A percentile compares a stretch with the other conserved stretches of the same genome.
phyloP scores from a whole-genome alignment of 768 basidiomycete genomes.

The Lactifluus hygrophoroides region DNA sequence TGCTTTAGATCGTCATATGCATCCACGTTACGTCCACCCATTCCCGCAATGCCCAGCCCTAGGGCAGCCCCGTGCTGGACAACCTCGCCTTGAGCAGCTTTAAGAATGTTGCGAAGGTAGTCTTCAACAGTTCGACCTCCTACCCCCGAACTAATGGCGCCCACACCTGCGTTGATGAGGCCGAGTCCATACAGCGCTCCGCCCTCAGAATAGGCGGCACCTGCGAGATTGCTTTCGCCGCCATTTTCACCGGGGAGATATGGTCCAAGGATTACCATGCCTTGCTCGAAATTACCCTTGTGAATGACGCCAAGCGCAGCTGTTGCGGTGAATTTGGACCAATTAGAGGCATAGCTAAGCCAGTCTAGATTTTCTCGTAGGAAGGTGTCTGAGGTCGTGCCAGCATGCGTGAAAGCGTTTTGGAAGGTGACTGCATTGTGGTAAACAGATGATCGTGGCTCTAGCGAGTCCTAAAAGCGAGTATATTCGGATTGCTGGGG shows the following conservation, averaged over 20 bases:
- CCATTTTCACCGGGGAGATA: constrained; percentile 76
- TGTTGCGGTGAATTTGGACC: constrained; percentile 98
- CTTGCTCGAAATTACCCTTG: constrained; percentile 92
- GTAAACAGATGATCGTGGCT: constrained; percentile 92
- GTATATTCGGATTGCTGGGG: constrained; percentile 45
- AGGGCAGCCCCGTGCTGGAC: constrained; percentile 97
- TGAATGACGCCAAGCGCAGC: constrained; percentile 96
- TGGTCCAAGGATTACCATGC: constrained; percentile 84
- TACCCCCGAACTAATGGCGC: constrained; percentile 26
- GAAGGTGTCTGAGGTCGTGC: constrained; percentile 91
- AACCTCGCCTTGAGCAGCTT: constrained; percentile 68
- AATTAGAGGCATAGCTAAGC: constrained; percentile 91
- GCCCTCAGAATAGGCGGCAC: constrained; percentile 87
- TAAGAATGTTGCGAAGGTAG: constrained; percentile 75
- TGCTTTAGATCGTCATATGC: constrained; percentile 89
- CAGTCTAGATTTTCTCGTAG: constrained; percentile 95
- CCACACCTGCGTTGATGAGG: constrained; percentile 88
- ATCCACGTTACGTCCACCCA: constrained; percentile 84
- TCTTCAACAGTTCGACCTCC: constrained; percentile 55
- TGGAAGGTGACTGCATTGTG: constrained; percentile 94
- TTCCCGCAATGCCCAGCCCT: constrained; percentile 91
- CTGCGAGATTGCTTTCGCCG: constrained; percentile 66
- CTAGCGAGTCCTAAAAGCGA: constrained; percentile 66
- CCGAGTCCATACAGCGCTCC: constrained; percentile 95
- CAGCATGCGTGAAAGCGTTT: constrained; percentile 98